Percentiles rank a stretch among this genome's conserved stretches.
These are phyloP conservation scores for Trichoderma citrinoviride DNA, from an alignment of 2,329 filamentous ascomycete genomes.

Conservation along the genomic window DNA sequence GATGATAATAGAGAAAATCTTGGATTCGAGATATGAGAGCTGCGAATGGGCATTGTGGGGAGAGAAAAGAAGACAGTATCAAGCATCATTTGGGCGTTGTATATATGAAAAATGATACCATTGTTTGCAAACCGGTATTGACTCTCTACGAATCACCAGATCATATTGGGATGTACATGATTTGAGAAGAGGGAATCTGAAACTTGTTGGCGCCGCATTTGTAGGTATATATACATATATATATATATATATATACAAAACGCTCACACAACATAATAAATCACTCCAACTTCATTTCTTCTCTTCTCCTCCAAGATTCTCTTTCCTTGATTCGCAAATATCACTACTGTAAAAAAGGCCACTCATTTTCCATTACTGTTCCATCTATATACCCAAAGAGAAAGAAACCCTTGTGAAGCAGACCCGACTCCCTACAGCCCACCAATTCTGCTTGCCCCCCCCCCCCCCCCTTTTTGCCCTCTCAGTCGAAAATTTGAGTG, in stretches of 20 bases:
- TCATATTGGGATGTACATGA: too few relatives aligned
- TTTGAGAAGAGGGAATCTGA: too few relatives aligned
- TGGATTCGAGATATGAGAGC: conserved; percentile 44
- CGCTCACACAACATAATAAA: too few relatives aligned
- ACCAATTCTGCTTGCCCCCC: not conserved
- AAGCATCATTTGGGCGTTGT: conserved; percentile 10
- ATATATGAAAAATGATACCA: conserved; percentile 16
- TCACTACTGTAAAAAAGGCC: not conserved
- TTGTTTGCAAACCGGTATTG: conserved; percentile 4
- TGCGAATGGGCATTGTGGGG: not conserved
- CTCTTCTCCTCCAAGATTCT: too few relatives aligned
- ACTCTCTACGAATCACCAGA: too few relatives aligned
- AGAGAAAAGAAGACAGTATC: not conserved
- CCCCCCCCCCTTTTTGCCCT: not conserved
- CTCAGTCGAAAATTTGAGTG: not conserved
- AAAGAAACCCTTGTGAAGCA: not conserved
- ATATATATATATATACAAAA: not conserved
- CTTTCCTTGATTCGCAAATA: not conserved
- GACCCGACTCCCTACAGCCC: not conserved
- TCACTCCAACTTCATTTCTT: too few relatives aligned
- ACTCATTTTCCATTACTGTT: conserved; percentile 19
- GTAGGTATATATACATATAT: too few relatives aligned
- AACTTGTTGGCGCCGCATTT: too few relatives aligned
- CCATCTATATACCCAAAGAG: conserved; percentile 14
- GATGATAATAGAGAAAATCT: conserved; percentile 61